Evolutionary conservation across 2,329 filamentous ascomycete species (phyloP), one percentile per base, ranked within the genome.

Genomic region (Cryphonectria radicalis): DNA sequence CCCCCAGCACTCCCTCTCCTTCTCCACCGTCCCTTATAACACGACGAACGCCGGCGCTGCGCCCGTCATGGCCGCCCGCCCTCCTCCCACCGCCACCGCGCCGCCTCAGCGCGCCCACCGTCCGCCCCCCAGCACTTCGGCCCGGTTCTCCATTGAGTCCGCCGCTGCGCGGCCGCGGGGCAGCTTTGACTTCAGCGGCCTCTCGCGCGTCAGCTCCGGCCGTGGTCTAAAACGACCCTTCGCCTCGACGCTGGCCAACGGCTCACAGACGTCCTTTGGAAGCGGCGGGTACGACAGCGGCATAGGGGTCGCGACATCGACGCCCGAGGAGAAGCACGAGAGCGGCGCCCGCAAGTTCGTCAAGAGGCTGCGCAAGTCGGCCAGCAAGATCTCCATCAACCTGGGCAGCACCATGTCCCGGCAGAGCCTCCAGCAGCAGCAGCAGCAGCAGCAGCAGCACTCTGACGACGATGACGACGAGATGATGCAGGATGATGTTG

Each of bases 361-460:
- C 70, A 88, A 88, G 81, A 88, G 87, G 77, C 79, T 89, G 65
- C 85, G 88, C 69, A 86, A 86, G 79, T 85, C 82, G 10, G 79
- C 84, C 69, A 83, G 83, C n/a, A 80, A 78, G 67, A 75, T 81
- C 17, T 82, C 82, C 14, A 80, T 85, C 73, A 81, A 86, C 72
- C 74, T 83, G 40, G 79, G 80, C 55, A 69, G 77, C 43, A 35
- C 57, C 25, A 55, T 68, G 32, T 63, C 63, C 25, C 62, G 63
- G 35, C 68, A 69, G 32, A 50, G 53, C 25, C 53, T 62, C 8
- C 28, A 28, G 28, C 28, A 28, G 28, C 28, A 28, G 28, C 28
- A 28, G 28, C 28, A 28, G 28, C 28, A 28, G 28, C 67, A 46
- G 1, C 42, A 57, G 6, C 67, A 46, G 7, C 53, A 57, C 14